phyloP scores from a whole-genome alignment of 345 rosid species.

The Salix koriyanagi region DNA sequence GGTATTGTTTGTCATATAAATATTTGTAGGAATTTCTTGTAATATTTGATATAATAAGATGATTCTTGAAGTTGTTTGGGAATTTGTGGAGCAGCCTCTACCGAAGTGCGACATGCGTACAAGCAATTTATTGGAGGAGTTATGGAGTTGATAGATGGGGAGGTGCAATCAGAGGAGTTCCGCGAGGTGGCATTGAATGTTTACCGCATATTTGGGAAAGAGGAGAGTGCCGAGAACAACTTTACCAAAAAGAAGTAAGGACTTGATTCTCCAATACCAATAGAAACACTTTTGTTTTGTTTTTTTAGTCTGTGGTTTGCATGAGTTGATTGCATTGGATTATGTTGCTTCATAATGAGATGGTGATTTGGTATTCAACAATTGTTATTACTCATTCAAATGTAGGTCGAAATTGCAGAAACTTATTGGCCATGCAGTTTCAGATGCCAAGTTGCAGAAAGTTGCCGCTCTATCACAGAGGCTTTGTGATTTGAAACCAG shows the following conservation, averaged over 20 bases:
- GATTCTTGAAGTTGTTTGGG: conserved; percentile 7
- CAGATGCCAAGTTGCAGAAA: conserved; percentile 45
- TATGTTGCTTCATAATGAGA: not conserved
- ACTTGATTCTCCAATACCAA: not conserved
- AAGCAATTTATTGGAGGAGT: conserved; percentile 73
- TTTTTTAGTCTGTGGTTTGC: not conserved
- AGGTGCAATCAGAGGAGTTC: conserved; percentile 77
- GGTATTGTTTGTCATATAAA: conserved; percentile 34
- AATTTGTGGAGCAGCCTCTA: conserved; percentile 53
- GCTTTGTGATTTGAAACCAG: conserved; percentile 59
- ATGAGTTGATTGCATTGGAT: not conserved
- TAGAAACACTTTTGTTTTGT: too few relatives aligned
- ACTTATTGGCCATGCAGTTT: conserved; percentile 57
- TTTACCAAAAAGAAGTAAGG: conserved; percentile 47
- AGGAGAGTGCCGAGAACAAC: conserved; percentile 24
- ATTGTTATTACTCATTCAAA: conserved; percentile 5
- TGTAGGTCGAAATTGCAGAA: conserved; percentile 74
- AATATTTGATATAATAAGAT: conserved; percentile 1
- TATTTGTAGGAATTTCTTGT: not conserved
- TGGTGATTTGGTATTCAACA: not conserved
- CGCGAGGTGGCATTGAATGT: conserved; percentile 60
- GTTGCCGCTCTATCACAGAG: conserved; percentile 53
- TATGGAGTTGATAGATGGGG: conserved; percentile 68
- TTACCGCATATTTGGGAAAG: conserved; percentile 53
- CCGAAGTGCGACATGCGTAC: conserved; percentile 75